These are phyloP conservation scores for Basipetospora chlamydospora DNA, from an alignment of 2,329 filamentous ascomycete genomes.

Conservation along the genomic window DNA sequence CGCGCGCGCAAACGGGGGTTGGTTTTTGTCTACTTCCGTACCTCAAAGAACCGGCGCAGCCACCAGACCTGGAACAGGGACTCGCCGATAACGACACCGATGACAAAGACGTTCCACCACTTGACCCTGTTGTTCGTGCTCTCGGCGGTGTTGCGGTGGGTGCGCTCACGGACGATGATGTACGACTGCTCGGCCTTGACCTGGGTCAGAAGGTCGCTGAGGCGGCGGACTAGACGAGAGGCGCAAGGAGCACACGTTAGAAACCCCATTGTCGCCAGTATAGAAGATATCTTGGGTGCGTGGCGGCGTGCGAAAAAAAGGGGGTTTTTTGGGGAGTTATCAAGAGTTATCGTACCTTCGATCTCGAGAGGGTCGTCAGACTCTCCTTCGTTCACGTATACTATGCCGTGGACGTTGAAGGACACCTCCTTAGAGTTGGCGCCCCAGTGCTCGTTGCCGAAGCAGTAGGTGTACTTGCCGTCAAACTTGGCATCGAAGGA, in stretches of 20 bases:
- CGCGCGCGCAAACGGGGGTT: no score
- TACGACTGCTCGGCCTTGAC: slow-evolving; percentile 98
- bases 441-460: slow-evolving; percentile 97
- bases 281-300: no score
- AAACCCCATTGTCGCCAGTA: slow-evolving; percentile 8
- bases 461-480: slow-evolving; percentile 92
- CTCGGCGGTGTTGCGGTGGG: slow-evolving; percentile 95
- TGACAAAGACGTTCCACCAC: slow-evolving; percentile 99
- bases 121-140: slow-evolving; percentile 96
- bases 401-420: slow-evolving; percentile 97
- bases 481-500: slow-evolving; percentile 75
- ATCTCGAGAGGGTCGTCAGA: slow-evolving; percentile 77
- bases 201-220: slow-evolving; percentile 74
- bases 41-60: slow-evolving; percentile 96
- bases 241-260: background rate
- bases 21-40: slow-evolving; percentile 15
- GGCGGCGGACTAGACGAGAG: slow-evolving; percentile 55
- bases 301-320: no score
- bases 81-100: slow-evolving; percentile 76
- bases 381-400: slow-evolving; percentile 87
- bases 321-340: no score
- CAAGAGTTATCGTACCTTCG: no score
- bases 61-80: slow-evolving; percentile 99
- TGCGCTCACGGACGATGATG: slow-evolving; percentile 88
- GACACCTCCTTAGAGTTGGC: slow-evolving; percentile 95